phyloP scores from a whole-genome alignment of 1,139 yeast genomes.

The Eremothecium cymbalariae region DNA sequence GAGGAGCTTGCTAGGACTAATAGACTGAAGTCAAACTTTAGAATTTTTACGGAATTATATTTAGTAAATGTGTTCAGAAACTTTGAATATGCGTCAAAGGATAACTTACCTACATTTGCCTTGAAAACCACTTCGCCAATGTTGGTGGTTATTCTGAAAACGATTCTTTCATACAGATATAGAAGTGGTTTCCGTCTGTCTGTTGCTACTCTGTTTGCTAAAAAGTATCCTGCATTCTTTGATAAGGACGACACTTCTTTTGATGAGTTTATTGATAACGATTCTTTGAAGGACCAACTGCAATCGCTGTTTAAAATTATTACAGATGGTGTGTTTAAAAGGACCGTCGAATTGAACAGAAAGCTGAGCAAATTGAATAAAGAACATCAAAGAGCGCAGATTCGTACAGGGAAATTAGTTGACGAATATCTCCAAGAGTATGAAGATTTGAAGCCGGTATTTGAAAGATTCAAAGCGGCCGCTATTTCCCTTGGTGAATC shows the following conservation, averaged over 20 bases:
- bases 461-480: conserved; percentile 41
- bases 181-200: conserved; percentile 41
- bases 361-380: conserved; percentile 34
- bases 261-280: conserved; percentile 22
- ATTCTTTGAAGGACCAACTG: conserved; percentile 22
- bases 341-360: conserved; percentile 34
- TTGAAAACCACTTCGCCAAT: conserved; percentile 34
- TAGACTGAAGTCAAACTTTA: conserved; percentile 44
- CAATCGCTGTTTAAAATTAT: conserved; percentile 41
- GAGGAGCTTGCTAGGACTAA: conserved; percentile 39
- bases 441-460: conserved; percentile 35
- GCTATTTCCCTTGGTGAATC: conserved; percentile 42
- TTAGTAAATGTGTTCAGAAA: conserved; percentile 50
- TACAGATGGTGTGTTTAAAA: conserved; percentile 39
- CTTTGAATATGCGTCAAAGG: conserved; percentile 34
- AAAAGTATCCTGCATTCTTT: conserved; percentile 38
- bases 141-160: conserved; percentile 45
- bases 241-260: conserved; percentile 23
- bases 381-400: conserved; percentile 46
- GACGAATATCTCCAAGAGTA: conserved; percentile 45
- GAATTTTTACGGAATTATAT: conserved; percentile 55
- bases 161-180: conserved; percentile 44
- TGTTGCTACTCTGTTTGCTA: conserved; percentile 44
- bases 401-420: conserved; percentile 56
- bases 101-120: conserved; percentile 37